Evolutionary conservation across 805 yeast genomes (phyloP), one percentile per base, ranked within the genome.

Genomic region (Nakazawaea anatomiae): DNA sequence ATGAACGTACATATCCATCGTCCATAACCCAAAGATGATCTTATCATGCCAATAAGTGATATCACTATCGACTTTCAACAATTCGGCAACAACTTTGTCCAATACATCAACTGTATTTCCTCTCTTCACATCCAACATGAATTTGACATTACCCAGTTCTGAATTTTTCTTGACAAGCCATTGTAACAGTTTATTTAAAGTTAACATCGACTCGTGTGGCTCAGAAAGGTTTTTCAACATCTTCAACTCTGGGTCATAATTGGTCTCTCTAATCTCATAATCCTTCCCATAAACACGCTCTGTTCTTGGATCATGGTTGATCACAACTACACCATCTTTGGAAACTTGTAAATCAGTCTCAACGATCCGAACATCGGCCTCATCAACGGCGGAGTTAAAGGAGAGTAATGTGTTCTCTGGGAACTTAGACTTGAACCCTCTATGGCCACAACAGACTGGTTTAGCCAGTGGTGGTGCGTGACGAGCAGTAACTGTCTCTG

Each of bases 91-190:
- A 29, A 71, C 53, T 31, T 62, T 40, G 2, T 56, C 58, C 38
- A 57, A 58, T 12, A 71, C 54, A n/a, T 43, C 10, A 9, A 51
- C 48, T 31, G 66, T 61, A 51, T 61, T 63, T 47, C 60, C 69
- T 1, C 58, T 42, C 52, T 69, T 69, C 32, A 69, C 61, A 53
- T 69, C 73, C 40, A 69, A 54, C 71, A 69, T 67, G 71, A 58
- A 69, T 72, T 66, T 73, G 69, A 61, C 70, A 59, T 48, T 73
- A 69, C 46, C 65, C 62, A 55, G 64, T 58, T 46, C 72, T 70
- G 58, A 65, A 70, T 62, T 70, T 67, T 57, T 75, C 59, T 75
- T 74, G 62, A 35, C 72, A 45, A 63, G 54, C 74, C 74, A 71
- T 6, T 52, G 42, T 6, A 71, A 53, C 0, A 61, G 54, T n/a